phyloP scores from a whole-genome alignment of 352 stramenopile genomes.

The Pelagophyceae sp. region DNA sequence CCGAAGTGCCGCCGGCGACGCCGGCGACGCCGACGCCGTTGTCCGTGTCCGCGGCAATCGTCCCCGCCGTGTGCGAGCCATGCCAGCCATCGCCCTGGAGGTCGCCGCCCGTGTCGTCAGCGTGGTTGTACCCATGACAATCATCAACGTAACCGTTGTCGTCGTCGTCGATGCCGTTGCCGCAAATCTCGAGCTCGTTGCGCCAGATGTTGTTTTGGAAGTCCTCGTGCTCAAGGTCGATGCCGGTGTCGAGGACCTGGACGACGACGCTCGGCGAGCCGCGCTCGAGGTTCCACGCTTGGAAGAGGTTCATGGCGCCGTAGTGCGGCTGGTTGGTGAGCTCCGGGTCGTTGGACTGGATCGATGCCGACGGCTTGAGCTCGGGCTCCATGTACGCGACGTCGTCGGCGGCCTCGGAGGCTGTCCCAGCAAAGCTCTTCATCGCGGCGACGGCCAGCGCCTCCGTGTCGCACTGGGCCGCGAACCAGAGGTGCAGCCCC shows the following conservation, averaged over 20 bases:
- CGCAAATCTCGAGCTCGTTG: neutral
- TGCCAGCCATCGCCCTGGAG: neutral
- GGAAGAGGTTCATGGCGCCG: neutral
- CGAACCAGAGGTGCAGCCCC: neutral
- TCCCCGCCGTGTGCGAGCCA: neutral
- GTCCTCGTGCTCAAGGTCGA: neutral
- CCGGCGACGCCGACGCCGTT: conserved; percentile 14
- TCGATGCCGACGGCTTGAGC: neutral
- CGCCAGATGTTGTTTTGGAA: conserved; percentile 10
- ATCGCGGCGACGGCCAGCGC: too few relatives aligned
- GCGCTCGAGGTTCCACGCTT: neutral
- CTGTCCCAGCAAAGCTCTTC: too few relatives aligned
- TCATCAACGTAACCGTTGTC: conserved; percentile 13
- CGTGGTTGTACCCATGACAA: conserved; percentile 16
- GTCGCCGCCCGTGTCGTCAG: neutral
- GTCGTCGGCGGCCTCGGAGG: too few relatives aligned
- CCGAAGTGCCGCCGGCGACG: neutral
- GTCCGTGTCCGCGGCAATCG: conserved; percentile 6
- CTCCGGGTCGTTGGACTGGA: neutral
- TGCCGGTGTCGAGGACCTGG: conserved; percentile 12
- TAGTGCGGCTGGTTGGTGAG: conserved; percentile 6
- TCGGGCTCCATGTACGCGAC: neutral
- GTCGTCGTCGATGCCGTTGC: conserved; percentile 15
- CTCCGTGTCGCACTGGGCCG: neutral
- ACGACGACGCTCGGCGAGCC: conserved; percentile 1